Evolutionary conservation across 2,329 filamentous ascomycete species (phyloP).

Genomic region (Penicillium digitatum): DNA sequence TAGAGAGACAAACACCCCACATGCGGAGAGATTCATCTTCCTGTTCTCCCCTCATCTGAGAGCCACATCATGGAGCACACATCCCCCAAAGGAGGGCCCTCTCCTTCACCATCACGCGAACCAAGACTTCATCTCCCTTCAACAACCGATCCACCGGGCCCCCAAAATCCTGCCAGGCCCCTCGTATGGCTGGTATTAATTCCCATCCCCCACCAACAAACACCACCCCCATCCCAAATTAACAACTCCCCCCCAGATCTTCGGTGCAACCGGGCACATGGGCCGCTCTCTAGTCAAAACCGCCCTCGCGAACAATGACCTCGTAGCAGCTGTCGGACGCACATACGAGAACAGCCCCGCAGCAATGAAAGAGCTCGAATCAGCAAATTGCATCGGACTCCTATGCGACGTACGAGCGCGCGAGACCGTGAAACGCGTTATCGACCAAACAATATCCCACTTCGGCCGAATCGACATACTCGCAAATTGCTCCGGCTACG

Average conservation of each 20-base stretch:
- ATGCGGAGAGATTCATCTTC: slow-evolving; percentile 25
- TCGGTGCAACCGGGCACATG: slow-evolving; percentile 96
- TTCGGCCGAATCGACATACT: slow-evolving; percentile 86
- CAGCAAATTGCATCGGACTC: slow-evolving; percentile 65
- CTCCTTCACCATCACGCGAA: slow-evolving; percentile 32
- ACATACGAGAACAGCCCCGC: slow-evolving; percentile 70
- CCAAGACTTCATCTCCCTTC: slow-evolving; percentile 63
- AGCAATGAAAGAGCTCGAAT: slow-evolving; percentile 67
- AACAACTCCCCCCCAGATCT: slow-evolving; percentile 56
- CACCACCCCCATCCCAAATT: not conserved
- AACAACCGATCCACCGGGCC: slow-evolving; percentile 79
- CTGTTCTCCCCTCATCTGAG: not conserved
- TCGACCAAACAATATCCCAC: slow-evolving; percentile 65
- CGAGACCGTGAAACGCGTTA: slow-evolving; percentile 68
- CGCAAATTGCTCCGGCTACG: slow-evolving; percentile 91
- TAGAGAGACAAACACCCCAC: slow-evolving; percentile 11
- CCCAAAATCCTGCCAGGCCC: slow-evolving; percentile 65
- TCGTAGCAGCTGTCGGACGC: slow-evolving; percentile 80
- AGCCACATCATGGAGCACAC: slow-evolving; percentile 12
- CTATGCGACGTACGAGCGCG: slow-evolving; percentile 85
- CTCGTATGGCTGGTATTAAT: slow-evolving; percentile 80
- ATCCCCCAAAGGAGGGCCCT: slow-evolving; percentile 23
- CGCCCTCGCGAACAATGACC: slow-evolving; percentile 74
- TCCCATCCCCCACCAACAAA: slow-evolving; percentile 2
- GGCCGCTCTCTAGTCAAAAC: slow-evolving; percentile 83